Base-by-base conservation (phyloP, 2,329 filamentous ascomycete species). In the Cryphonectria nitschkei region DNA sequence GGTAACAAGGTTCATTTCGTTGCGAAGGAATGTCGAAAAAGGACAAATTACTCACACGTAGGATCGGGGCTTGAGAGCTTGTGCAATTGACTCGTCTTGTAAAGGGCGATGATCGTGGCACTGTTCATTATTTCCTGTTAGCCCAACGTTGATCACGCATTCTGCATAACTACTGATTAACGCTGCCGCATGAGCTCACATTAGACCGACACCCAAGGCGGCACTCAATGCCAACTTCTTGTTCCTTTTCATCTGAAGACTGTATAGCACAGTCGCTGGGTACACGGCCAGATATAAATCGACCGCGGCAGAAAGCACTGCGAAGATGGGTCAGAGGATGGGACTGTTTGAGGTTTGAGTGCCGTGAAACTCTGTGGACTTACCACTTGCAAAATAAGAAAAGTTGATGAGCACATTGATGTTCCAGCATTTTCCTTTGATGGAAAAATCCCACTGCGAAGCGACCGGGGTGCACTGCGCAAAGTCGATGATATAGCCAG, bases 281-380 rank as follows among this genome's bases (percentile, higher is more conserved):
- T 84, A 84, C 0, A 83, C 72, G 22, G 82, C 81, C 6, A 84
- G 77, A 66, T 84, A 84, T 0, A 83, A 74, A 71, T 84, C 82
- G n/a, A 80, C 77, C 34, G 79, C 74, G 1, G 77, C 80, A 19
- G 79, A 82, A 26, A 80, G 74, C 0, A 75, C 79, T 81, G 64
- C 26, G n/a, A 41, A 16, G 13, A n/a, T 13, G 16, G 50, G 52
- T 70, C 46, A 46, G 46, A 50, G 46, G 43, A 46, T 46, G 16
- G 14, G 19, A 26, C 26, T 7, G 2, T 46, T 14, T 46, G 19
- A 19, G 43, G 43, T 46, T 46, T 22, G 19, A n/a, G 26, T 26
- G 26, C 26, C 9, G 2, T n/a, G 6, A 50, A 7, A 26, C 5
- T 14, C 4, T 26, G 19, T 9, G 2, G 5, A 75, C 77, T 70